Conservation (phyloP, 306 rosid species). For the Hylodesmum podocarpum region DNA sequence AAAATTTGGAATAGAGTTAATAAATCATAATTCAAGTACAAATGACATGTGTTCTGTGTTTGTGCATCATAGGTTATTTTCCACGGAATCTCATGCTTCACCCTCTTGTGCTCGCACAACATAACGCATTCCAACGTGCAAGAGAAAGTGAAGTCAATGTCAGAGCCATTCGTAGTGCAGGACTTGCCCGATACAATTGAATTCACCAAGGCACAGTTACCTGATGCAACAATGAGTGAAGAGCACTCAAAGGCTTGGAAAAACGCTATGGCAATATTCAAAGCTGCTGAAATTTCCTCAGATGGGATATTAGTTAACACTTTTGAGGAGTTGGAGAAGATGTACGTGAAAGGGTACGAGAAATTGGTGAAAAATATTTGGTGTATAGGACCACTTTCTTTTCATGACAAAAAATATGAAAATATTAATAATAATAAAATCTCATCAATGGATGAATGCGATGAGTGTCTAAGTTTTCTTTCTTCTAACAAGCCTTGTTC, state of each 20-base stretch:
- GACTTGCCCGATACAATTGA: conserved; percentile 46
- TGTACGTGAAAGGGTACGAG: conserved; percentile 37
- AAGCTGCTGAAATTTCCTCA: conserved; percentile 45
- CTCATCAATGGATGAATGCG: conserved; percentile 16
- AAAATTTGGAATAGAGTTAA: too few species aligned
- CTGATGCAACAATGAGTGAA: conserved; percentile 36
- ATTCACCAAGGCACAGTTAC: conserved; percentile 66
- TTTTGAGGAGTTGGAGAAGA: conserved; percentile 50
- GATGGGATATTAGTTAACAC: conserved; percentile 63
- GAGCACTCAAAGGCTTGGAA: conserved; percentile 30
- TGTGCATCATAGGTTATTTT: too few species aligned
- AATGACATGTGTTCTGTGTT: too few species aligned
- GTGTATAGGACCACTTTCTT: conserved; percentile 74
- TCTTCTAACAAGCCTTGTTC: conserved; percentile 47
- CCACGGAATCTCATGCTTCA: conserved; percentile 63
- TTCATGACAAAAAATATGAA: conserved; percentile 47
- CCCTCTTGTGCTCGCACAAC: conserved; percentile 53
- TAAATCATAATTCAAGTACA: too few species aligned
- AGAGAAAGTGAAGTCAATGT: conserved; percentile 42
- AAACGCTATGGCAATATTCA: conserved; percentile 37
- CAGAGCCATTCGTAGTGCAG: conserved; percentile 51
- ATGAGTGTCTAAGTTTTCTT: conserved; percentile 50
- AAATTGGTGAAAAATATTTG: conserved; percentile 44
- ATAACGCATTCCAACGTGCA: conserved; percentile 41
- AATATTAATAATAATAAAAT: conserved; percentile 35